Percentiles rank a stretch among this genome's conserved stretches.
phyloP scores from a whole-genome alignment of 768 basidiomycete genomes.

The Pleurotus tuber-regium region DNA sequence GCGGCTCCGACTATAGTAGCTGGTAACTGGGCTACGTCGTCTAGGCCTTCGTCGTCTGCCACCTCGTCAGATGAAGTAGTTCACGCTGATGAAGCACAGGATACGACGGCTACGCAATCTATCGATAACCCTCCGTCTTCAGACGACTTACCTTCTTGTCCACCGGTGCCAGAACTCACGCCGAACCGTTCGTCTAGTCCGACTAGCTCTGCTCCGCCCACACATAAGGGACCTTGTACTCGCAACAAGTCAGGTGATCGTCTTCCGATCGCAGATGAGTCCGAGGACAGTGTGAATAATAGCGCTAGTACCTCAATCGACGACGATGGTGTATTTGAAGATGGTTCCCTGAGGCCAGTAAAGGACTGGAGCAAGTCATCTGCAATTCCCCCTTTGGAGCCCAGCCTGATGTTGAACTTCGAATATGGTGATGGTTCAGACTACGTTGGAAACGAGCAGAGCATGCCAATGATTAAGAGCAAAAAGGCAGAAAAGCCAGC shows the following conservation, averaged over 20 bases:
- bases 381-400: constrained; percentile 29
- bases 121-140: not conserved
- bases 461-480: no score
- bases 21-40: constrained; percentile 19
- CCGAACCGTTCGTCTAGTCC: constrained; percentile 69
- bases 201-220: constrained; percentile 36
- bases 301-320: constrained; percentile 19
- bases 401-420: constrained; percentile 37
- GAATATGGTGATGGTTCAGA: constrained; percentile 19
- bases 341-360: constrained; percentile 38
- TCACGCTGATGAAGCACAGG: constrained; percentile 10
- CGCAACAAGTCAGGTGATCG: constrained; percentile 13
- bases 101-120: no score
- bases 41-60: constrained; percentile 11
- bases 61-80: not conserved
- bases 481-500: constrained; percentile 23
- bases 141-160: constrained; percentile 12
- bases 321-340: constrained; percentile 33
- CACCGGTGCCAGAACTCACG: constrained; percentile 56
- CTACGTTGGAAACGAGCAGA: constrained; percentile 9
- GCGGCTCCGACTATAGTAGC: constrained; percentile 21
- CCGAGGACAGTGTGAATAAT: constrained; percentile 17
- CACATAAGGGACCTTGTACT: constrained; percentile 32
- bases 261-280: constrained; percentile 2
- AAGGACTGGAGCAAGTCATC: constrained; percentile 41